Conservation (phyloP, 345 rosid genomes). For the rapeseed (Brassica napus) region DNA sequence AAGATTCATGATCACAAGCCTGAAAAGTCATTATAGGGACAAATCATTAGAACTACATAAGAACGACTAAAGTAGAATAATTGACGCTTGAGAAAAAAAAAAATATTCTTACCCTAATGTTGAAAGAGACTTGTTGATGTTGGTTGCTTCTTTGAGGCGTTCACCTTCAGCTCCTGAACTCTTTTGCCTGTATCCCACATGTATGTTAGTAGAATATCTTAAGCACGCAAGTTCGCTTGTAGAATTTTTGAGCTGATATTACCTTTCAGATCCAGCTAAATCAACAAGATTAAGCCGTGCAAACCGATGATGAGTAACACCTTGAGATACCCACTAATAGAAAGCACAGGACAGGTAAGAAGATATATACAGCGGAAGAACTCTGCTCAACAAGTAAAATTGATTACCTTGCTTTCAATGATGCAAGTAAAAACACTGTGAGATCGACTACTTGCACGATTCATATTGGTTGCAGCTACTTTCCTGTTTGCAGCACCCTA, state of each 20-base stretch:
- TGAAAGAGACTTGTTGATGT: constrained; percentile 96
- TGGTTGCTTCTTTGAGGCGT: constrained; percentile 98
- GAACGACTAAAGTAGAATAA: constrained; percentile 7
- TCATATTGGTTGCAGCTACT: constrained; percentile 99
- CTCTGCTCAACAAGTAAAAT: constrained; percentile 6
- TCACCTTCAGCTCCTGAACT: constrained; percentile 99
- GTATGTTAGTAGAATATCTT: constrained; percentile 30
- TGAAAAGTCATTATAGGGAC: constrained; percentile 40
- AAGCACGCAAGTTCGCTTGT: not conserved
- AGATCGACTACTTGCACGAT: constrained; percentile 96
- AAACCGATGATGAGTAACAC: constrained; percentile 93
- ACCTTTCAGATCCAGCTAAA: constrained; percentile 99
- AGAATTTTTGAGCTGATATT: constrained; percentile 11
- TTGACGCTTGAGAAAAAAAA: constrained; percentile 5
- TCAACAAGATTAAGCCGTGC: constrained; percentile 97
- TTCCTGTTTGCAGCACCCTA: constrained; percentile 98
- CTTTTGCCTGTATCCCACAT: constrained; percentile 65
- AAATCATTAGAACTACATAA: constrained; percentile 12
- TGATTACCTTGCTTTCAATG: constrained; percentile 85
- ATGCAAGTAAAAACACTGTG: constrained; percentile 97
- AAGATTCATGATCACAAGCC: constrained; percentile 98
- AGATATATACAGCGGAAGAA: constrained; percentile 1
- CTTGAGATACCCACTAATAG: constrained; percentile 94
- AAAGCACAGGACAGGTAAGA: constrained; percentile 1
- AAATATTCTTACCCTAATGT: constrained; percentile 72